phyloP scores from a whole-genome alignment of 2,329 filamentous ascomycete species.

The Chaetothyriales sp. region DNA sequence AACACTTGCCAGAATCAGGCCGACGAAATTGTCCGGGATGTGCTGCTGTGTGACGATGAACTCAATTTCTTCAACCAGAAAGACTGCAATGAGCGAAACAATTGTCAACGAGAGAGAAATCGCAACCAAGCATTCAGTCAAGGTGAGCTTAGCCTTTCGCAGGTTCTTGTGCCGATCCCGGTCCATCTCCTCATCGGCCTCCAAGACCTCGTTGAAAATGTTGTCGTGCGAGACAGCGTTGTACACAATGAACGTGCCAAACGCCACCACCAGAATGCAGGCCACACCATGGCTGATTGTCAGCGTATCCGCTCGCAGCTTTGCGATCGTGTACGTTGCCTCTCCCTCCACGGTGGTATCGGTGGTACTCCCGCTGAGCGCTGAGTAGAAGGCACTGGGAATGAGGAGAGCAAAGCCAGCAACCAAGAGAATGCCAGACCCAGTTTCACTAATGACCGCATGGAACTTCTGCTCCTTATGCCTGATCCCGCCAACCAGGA shows the following conservation, averaged over 20 bases:
- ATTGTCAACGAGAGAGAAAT: constrained; percentile 51
- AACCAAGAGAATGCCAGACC: constrained; percentile 61
- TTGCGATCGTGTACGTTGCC: constrained; percentile 22
- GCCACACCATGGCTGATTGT: constrained; percentile 58
- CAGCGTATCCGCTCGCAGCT: constrained; percentile 42
- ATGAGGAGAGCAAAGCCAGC: constrained; percentile 46
- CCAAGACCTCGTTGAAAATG: constrained; percentile 62
- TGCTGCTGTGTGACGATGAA: constrained; percentile 40
- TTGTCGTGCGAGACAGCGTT: constrained; percentile 65
- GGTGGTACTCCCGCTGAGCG: constrained; percentile 39
- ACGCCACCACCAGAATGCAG: constrained; percentile 57
- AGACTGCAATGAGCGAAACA: constrained; percentile 60
- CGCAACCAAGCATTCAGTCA: constrained; percentile 58
- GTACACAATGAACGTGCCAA: constrained; percentile 54
- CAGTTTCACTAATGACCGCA: constrained; percentile 63
- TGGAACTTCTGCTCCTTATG: constrained; percentile 59
- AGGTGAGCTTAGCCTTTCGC: constrained; percentile 54
- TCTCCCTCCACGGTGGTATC: constrained; percentile 2
- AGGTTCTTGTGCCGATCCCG: constrained; percentile 48
- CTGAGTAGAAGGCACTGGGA: constrained; percentile 34
- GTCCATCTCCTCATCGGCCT: constrained; percentile 55
- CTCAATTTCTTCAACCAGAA: constrained; percentile 59
- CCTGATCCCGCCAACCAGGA: constrained; percentile 59
- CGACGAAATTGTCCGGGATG: constrained; percentile 47
- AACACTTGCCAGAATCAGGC: constrained; percentile 48